These are phyloP conservation scores for Epichloe gansuensis DNA, from an alignment of 2,329 filamentous ascomycete genomes.

Conservation along the genomic window DNA sequence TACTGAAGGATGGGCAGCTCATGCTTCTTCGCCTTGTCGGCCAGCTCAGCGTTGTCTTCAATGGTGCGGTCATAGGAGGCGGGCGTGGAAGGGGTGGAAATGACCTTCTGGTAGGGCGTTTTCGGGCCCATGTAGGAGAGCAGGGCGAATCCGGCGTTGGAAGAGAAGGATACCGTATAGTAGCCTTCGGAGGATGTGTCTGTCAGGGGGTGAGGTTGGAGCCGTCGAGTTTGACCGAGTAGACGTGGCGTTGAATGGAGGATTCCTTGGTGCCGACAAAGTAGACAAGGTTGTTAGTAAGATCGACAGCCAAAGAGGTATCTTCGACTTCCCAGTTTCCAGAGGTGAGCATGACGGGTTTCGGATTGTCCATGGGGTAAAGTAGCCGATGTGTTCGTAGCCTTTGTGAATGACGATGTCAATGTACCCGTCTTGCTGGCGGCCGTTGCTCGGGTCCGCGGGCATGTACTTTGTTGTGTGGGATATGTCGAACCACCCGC, in stretches of 20 bases:
- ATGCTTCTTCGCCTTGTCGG: conserved; percentile 56
- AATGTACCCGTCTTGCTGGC: conserved; percentile 78
- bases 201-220: conserved; percentile 62
- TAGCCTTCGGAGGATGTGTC: conserved; percentile 63
- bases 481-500: conserved; percentile 93
- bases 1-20: conserved; percentile 77
- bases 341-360: conserved; percentile 76
- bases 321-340: conserved; percentile 87
- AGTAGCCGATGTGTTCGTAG: conserved; percentile 87
- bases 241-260: conserved; percentile 82
- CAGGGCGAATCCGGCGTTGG: conserved; percentile 69
- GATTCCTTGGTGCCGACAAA: conserved; percentile 79
- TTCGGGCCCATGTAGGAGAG: conserved; percentile 73
- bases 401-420: conserved; percentile 80
- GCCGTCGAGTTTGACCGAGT: conserved; percentile 77
- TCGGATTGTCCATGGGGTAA: conserved; percentile 68
- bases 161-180: conserved; percentile 75
- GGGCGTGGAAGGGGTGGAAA: conserved; percentile 64
- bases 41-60: conserved; percentile 65
- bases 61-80: conserved; percentile 55
- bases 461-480: conserved; percentile 79
- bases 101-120: conserved; percentile 82
- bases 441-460: conserved; percentile 63
- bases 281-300: conserved; percentile 79
- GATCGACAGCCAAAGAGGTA: conserved; percentile 72